Base-by-base conservation (phyloP, 1,284 basidiomycete genomes). In the Ustilago xerochloae region DNA sequence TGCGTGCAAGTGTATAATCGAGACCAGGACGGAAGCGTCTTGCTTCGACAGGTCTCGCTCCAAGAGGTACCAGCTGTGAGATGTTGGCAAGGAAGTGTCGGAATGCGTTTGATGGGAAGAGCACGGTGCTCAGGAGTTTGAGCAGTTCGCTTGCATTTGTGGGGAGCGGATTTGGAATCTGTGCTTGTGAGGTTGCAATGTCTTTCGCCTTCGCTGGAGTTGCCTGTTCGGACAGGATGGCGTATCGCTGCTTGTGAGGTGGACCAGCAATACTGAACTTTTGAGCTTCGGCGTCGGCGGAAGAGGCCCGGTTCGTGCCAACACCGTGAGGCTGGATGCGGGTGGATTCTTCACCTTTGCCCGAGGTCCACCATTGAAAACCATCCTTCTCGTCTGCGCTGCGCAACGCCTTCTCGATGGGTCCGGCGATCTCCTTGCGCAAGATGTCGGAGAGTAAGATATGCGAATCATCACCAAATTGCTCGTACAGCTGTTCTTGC, bases 1-100 rank as follows among this genome's bases (percentile, higher is more conserved):
- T 92, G 70, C 92, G 91, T 30, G 96, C 96, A 1, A 99, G 89
- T 18, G 95, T 97, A 85, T 98, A 98, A 85, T 98, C 95, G 75
- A 98, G 86, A 0, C 94, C 96, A 0, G 93, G 93, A 60, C 95
- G 87, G 86, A 98, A 97, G 46, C 96, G 87, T 70, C 96, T 88
- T 53, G 93, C 93, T 85, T 94, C 90, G 29, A 81, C 63, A 3
- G 80, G 78, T 8, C 89, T 87, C 84, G 92, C 90, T 13, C 90
- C 88, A 73, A 92, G 85, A 15, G 93, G 92, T 52, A 95, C 87
- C 71, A 97, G 85, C 39, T 88, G 88, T 45, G 92, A 91, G 46
- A 97, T 90, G 63, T 90, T 88, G n/a, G 90, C 88, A 36, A 98
- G 87, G 91, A 95, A 96, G 29, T 92, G 89, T 49, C 94, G 89